Percentiles rank a stretch among this genome's conserved stretches.
These are phyloP conservation scores for Fusarium sp. DNA, from an alignment of 2,329 filamentous ascomycete species.

Conservation along the genomic window DNA sequence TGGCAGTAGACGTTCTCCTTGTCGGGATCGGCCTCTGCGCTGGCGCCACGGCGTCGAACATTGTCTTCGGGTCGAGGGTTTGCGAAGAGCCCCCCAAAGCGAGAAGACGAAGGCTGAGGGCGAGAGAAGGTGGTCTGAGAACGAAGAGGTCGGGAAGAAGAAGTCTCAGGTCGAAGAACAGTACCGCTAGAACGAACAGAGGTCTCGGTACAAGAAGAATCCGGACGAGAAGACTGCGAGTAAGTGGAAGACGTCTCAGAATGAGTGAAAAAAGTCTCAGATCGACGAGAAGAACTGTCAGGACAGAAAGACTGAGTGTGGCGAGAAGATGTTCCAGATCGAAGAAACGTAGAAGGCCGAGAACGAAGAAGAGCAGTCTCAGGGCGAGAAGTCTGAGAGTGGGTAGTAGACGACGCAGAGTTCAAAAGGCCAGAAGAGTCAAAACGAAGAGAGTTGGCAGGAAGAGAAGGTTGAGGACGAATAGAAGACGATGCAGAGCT, in stretches of 20 bases:
- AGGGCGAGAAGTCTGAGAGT: neutral
- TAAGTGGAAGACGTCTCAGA: neutral
- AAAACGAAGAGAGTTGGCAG: neutral
- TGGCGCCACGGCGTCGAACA: neutral
- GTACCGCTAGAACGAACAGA: neutral
- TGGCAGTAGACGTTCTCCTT: neutral
- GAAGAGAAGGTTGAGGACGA: neutral
- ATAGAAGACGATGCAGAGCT: neutral
- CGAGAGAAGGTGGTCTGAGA: too few relatives aligned
- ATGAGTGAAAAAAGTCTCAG: neutral
- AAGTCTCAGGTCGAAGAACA: too few relatives aligned
- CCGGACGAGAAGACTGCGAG: neutral
- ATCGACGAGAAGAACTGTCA: neutral
- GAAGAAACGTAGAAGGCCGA: neutral
- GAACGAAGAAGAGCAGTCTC: neutral
- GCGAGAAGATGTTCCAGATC: neutral
- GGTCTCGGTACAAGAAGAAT: neutral
- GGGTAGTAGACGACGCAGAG: neutral
- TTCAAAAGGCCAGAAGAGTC: neutral
- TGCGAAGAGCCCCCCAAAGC: neutral
- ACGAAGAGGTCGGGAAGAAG: too few relatives aligned
- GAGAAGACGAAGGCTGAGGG: neutral
- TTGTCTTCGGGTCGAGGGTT: neutral
- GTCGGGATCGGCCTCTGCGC: neutral
- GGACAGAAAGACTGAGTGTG: neutral